A percentile compares a stretch with the other conserved stretches of the same genome.
phyloP scores from a whole-genome alignment of 352 stramenopile species.

The Globisporangium perplexum region DNA sequence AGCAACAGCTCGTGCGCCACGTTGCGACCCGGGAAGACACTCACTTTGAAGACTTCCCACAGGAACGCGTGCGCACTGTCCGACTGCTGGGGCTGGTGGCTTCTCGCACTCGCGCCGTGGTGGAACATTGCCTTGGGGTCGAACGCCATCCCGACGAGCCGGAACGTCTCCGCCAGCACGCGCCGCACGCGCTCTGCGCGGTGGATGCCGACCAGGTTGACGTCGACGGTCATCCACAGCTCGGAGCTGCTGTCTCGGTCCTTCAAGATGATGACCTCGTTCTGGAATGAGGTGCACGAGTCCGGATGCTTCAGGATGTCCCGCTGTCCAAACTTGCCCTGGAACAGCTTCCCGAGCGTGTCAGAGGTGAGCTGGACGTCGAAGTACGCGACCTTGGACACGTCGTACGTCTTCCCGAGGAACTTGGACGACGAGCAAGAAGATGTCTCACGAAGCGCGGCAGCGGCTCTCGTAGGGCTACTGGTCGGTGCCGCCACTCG shows the following conservation, averaged over 20 bases:
- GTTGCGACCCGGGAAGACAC: constrained; percentile 25
- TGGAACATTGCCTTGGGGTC: constrained; percentile 41
- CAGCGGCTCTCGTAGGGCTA: neutral
- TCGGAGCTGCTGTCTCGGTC: constrained; percentile 37
- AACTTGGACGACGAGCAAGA: constrained; percentile 17
- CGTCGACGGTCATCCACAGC: constrained; percentile 29
- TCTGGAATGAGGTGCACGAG: constrained; percentile 14
- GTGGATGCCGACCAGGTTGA: constrained; percentile 45
- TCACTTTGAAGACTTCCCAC: constrained; percentile 49
- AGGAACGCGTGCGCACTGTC: constrained; percentile 35
- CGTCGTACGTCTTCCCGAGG: constrained; percentile 50
- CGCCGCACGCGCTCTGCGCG: constrained; percentile 41
- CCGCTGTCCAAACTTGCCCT: constrained; percentile 30
- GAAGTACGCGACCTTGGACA: constrained; percentile 50
- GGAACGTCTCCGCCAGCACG: constrained; percentile 55
- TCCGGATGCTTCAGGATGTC: constrained; percentile 24
- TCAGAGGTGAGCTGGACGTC: constrained; percentile 38
- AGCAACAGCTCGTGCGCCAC: constrained; percentile 30
- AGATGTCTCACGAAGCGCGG: neutral
- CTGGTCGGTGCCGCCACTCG: neutral
- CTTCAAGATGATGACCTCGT: constrained; percentile 30
- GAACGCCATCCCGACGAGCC: constrained; percentile 54
- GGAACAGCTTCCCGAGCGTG: constrained; percentile 25
- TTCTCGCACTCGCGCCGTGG: neutral
- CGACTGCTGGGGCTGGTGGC: neutral